Percentiles rank a stretch among this genome's conserved stretches.
Conservation (phyloP, 2,329 filamentous ascomycete genomes). For the Neofusicoccum sp. region DNA sequence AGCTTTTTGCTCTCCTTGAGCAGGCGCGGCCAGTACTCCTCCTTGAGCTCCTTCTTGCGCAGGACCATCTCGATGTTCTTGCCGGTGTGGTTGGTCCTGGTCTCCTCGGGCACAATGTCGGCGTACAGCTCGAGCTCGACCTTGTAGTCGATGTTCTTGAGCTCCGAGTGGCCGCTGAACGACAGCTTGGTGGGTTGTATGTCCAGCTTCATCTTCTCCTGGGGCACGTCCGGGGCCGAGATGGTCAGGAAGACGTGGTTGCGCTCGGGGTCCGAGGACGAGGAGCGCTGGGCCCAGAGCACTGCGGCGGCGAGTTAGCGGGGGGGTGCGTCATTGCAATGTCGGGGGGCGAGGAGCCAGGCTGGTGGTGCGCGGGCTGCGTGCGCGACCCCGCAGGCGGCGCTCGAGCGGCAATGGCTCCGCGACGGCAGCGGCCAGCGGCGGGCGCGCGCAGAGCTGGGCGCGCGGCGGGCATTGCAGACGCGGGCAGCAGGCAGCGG, state of each 20-base stretch:
- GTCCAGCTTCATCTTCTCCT: conserved; percentile 77
- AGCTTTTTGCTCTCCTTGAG: conserved; percentile 87
- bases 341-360: conserved; percentile 78
- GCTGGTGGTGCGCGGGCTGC: conserved; percentile 90
- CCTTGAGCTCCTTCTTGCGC: conserved; percentile 94
- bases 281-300: conserved; percentile 97
- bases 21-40: conserved; percentile 94
- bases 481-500: background rate
- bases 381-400: conserved; percentile 80
- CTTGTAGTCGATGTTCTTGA: conserved; percentile 84
- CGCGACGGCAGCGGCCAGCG: conserved; percentile 25
- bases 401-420: conserved; percentile 83
- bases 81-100: conserved; percentile 84
- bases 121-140: conserved; percentile 85
- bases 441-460: background rate
- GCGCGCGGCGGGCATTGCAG: background rate
- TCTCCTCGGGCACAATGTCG: conserved; percentile 84
- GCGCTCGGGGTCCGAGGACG: conserved; percentile 73
- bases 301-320: conserved; percentile 53
- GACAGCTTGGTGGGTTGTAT: conserved; percentile 74
- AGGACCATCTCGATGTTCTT: conserved; percentile 90
- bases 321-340: background rate
- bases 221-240: conserved; percentile 80
- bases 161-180: conserved; percentile 81
- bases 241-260: conserved; percentile 97